These are phyloP conservation scores for Emergomyces pasteurianus DNA, from an alignment of 2,329 filamentous ascomycete genomes.

Conservation along the genomic window DNA sequence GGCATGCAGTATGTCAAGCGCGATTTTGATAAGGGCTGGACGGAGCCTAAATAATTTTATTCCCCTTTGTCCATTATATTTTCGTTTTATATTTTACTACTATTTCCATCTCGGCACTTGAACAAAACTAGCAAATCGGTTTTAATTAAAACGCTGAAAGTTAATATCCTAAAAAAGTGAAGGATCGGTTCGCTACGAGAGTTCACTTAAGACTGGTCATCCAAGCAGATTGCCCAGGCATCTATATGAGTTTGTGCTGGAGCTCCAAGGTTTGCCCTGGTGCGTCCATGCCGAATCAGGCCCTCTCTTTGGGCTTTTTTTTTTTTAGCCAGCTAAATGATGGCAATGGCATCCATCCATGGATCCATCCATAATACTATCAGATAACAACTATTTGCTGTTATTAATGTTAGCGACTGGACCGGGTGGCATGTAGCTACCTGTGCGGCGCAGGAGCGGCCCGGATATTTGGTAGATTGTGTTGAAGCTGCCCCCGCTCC, in stretches of 20 bases:
- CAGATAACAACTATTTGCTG: background rate
- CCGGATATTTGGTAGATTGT: background rate
- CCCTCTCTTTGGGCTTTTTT: background rate
- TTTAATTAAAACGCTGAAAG: background rate
- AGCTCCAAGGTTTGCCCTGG: background rate
- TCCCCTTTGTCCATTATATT: background rate
- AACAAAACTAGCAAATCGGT: background rate
- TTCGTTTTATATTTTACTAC: background rate
- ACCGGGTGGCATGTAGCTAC: background rate
- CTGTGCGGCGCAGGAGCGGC: background rate
- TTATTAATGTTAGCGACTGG: background rate
- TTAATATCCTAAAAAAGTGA: background rate
- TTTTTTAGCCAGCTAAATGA: background rate
- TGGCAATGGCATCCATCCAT: background rate
- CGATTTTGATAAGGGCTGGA: background rate
- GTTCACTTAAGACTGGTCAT: background rate
- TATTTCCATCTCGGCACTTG: background rate
- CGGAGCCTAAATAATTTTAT: background rate
- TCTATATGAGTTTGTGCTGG: background rate
- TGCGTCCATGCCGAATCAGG: background rate
- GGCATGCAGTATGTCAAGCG: background rate
- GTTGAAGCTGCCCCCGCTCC: background rate
- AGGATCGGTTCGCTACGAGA: background rate
- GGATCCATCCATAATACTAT: background rate
- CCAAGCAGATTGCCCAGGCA: background rate